phyloP scores from a whole-genome alignment of 352 stramenopile genomes.

The Phytophthora nicotianae region DNA sequence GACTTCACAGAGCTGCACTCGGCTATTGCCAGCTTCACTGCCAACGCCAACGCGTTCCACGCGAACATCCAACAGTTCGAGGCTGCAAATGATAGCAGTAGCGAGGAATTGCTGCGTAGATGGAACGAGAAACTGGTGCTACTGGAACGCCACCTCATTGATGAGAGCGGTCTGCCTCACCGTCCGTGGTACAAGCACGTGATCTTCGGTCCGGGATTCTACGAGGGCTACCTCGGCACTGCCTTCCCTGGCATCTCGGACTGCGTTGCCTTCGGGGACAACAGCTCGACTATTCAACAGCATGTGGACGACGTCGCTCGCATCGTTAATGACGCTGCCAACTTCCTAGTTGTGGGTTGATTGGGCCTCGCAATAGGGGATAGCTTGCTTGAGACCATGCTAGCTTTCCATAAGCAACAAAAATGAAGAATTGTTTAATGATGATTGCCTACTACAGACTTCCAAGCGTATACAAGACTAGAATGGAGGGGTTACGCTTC shows the following conservation, averaged over 20 bases:
- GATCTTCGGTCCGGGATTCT: conserved; percentile 31
- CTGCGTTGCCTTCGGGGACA: conserved; percentile 20
- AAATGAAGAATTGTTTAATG: too few species aligned
- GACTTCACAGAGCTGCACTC: conserved; percentile 37
- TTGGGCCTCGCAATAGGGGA: too few species aligned
- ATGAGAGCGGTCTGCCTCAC: conserved; percentile 20
- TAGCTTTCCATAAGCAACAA: too few species aligned
- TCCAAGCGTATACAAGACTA: background rate
- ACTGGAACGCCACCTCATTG: conserved; percentile 29
- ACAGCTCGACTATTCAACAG: conserved; percentile 17
- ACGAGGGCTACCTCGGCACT: conserved; percentile 25
- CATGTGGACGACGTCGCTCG: conserved; percentile 31
- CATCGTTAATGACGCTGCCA: conserved; percentile 24
- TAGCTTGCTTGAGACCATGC: too few species aligned
- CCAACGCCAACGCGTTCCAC: conserved; percentile 18
- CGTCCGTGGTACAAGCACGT: conserved; percentile 31
- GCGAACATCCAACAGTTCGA: background rate
- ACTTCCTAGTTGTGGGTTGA: conserved; percentile 22
- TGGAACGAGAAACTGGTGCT: conserved; percentile 30
- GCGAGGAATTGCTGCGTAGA: background rate
- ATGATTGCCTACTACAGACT: too few species aligned
- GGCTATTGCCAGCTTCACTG: conserved; percentile 38
- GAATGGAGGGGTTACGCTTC: conserved; percentile 11
- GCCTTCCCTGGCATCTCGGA: conserved; percentile 29
- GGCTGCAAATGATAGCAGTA: conserved; percentile 4